Evolutionary conservation across 495 filamentous ascomycete species (phyloP).

Genomic region (Staphylotrichum tortipilum): DNA sequence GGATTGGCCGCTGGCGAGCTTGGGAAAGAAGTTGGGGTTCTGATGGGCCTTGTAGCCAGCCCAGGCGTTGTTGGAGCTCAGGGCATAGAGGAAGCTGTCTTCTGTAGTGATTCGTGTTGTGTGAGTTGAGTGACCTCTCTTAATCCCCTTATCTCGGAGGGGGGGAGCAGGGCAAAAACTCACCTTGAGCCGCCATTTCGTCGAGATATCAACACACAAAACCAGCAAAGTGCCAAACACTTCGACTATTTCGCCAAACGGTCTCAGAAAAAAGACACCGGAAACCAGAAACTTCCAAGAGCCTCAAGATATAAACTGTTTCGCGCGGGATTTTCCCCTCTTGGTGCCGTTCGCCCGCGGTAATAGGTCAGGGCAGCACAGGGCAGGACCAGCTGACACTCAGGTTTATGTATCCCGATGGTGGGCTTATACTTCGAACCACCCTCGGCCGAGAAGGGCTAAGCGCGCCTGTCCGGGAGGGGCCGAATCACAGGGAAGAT

Average conservation of each 20-base stretch:
- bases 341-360: background rate
- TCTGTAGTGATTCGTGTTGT: too few species aligned
- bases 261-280: too few species aligned
- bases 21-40: conserved; percentile 65
- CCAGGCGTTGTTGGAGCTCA: conserved; percentile 65
- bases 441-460: background rate
- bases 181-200: background rate
- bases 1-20: conserved; percentile 57
- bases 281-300: too few species aligned
- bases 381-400: too few species aligned
- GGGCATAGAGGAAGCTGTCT: conserved; percentile 46
- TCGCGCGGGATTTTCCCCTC: background rate
- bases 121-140: too few species aligned
- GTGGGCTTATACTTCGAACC: conserved; percentile 1
- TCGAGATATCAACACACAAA: background rate
- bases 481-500: background rate
- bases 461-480: background rate
- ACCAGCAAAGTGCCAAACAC: background rate
- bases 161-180: background rate
- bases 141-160: too few species aligned
- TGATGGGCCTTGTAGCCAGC: conserved; percentile 53
- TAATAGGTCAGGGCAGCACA: too few species aligned
- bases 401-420: too few species aligned
- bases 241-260: too few species aligned
- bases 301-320: background rate